Evolutionary conservation across 305 asterid species (phyloP), one percentile per base, ranked within the genome.

Genomic region (Rubia tinctorum): DNA sequence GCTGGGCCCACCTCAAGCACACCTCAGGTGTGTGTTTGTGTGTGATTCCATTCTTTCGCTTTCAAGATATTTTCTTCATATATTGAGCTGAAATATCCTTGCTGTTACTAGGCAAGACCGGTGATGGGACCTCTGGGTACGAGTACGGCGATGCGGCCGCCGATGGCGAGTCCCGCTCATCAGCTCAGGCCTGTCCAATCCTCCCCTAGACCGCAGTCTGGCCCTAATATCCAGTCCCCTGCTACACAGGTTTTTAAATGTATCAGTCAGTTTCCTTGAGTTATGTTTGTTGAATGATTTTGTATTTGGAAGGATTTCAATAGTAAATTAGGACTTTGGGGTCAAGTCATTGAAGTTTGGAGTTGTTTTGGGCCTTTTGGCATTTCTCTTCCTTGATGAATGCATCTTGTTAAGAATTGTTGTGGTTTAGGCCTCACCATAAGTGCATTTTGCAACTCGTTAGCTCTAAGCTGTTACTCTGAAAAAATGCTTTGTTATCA

Each of bases 91-190:
- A 15, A 68, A 69, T 66, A 59, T 34, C 25, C 20, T 43, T 11
- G 77, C 27, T 75, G 69, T 68, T 68, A 69, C 72, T 56, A 92
- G 96, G 89, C 78, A 63, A 89, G 97, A 72, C 96, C 78, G 71
- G 85, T 86, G 89, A 77, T 84, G 43, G 95, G 97, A 69, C 68
- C 97, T 14, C 88, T 85, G 2, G 96, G 98, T 53, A 69, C 93
- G 34, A 74, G 88, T 64, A 69, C 96, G 15, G 78, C 88, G 44
- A 83, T 90, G 88, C 87, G 97, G 10, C 94, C 93, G 0, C 79
- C 78, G 2, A 90, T 55, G 40, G 60, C 42, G 27, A 25, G 88
- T 72, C 66, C 91, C 71, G 43, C 84, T 12, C 89, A 84, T 78
- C 97, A 84, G 74, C 69, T 85, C 84, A 86, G 96, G 80, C 91